phyloP scores from a whole-genome alignment of 805 yeast species.

The Saturnispora dispora region DNA sequence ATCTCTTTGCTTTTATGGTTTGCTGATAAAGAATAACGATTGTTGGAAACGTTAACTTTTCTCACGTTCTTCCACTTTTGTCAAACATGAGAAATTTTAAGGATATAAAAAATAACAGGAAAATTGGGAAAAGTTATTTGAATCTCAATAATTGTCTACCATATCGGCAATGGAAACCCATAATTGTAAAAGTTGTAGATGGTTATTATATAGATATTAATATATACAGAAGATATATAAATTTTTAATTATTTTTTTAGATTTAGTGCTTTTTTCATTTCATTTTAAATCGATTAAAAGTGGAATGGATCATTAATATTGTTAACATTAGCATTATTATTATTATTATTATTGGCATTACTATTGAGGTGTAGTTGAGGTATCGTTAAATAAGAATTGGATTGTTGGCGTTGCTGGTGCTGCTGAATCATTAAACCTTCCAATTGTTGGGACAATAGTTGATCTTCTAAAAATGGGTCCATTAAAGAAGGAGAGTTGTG shows the following conservation, averaged over 20 bases:
- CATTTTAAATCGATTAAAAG: not conserved
- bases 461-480: slow-evolving; percentile 15
- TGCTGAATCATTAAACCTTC: slow-evolving; percentile 16
- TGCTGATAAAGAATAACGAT: not conserved
- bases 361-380: not conserved
- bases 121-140: not conserved
- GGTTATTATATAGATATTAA: not conserved
- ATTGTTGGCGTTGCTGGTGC: not conserved
- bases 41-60: not conserved
- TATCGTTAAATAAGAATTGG: not conserved
- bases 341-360: not conserved
- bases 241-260: too few species aligned
- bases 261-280: not conserved
- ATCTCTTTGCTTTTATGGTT: not conserved
- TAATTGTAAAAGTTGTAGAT: not conserved
- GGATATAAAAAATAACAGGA: not conserved
- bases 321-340: not conserved
- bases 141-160: not conserved
- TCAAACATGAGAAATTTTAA: not conserved
- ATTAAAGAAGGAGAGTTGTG: not conserved
- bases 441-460: slow-evolving; percentile 22
- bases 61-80: not conserved
- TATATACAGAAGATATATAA: not conserved
- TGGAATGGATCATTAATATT: not conserved
- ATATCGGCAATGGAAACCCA: not conserved